These are phyloP conservation scores for Calvatia gigantea DNA, from an alignment of 768 basidiomycete genomes.

Conservation along the genomic window DNA sequence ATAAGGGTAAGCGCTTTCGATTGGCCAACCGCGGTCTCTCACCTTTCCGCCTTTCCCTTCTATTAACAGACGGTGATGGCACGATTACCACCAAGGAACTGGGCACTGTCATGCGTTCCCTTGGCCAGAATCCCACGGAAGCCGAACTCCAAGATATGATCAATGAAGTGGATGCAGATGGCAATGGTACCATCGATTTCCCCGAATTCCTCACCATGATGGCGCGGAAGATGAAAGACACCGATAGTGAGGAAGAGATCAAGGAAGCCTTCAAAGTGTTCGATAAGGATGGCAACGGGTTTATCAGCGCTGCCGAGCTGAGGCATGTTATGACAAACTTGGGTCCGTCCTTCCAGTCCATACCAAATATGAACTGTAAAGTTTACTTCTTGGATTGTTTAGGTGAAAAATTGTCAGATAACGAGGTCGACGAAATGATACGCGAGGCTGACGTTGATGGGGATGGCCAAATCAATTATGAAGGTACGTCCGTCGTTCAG, in stretches of 20 bases:
- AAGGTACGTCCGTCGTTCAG: slow-evolving; percentile 42
- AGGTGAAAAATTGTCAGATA: slow-evolving; percentile 86
- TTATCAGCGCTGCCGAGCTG: slow-evolving; percentile 86
- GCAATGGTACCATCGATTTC: slow-evolving; percentile 44
- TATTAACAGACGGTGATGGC: slow-evolving; percentile 39
- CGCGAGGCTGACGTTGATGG: slow-evolving; percentile 94
- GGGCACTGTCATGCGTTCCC: slow-evolving; percentile 41
- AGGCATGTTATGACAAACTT: slow-evolving; percentile 94
- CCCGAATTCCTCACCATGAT: slow-evolving; percentile 43
- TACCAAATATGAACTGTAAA: not conserved
- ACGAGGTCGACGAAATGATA: slow-evolving; percentile 95
- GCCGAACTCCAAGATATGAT: slow-evolving; percentile 42
- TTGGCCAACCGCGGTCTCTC: slow-evolving; percentile 4
- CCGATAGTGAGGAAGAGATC: slow-evolving; percentile 33
- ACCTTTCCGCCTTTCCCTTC: not conserved
- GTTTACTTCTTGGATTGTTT: not conserved
- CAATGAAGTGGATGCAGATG: slow-evolving; percentile 38
- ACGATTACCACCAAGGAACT: slow-evolving; percentile 45
- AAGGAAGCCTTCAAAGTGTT: slow-evolving; percentile 58
- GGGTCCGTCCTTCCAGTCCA: slow-evolving; percentile 42
- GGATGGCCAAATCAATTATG: slow-evolving; percentile 90
- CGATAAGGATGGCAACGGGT: slow-evolving; percentile 94
- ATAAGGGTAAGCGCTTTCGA: slow-evolving; percentile 64
- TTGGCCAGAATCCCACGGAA: slow-evolving; percentile 44
- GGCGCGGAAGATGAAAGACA: slow-evolving; percentile 29